These are phyloP conservation scores for Pseudocercospora crystallina DNA, from an alignment of 2,329 filamentous ascomycete genomes.

Conservation along the genomic window DNA sequence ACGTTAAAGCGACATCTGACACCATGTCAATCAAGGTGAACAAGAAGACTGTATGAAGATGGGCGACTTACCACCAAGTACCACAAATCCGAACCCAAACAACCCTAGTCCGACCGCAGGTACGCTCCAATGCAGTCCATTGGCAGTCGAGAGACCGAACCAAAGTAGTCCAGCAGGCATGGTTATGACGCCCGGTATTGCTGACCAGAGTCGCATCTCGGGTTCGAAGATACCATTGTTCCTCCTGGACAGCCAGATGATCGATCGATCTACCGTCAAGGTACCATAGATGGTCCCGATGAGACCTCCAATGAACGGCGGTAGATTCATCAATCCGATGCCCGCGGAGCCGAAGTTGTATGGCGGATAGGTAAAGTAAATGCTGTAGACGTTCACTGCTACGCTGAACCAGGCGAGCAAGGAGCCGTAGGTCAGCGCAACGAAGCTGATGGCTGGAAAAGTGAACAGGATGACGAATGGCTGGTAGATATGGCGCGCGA, in stretches of 20 bases:
- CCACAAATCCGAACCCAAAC: conserved; percentile 19
- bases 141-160: conserved; percentile 20
- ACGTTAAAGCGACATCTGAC: conserved; percentile 11
- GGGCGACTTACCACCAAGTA: conserved; percentile 13
- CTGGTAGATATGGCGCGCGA: conserved; percentile 20
- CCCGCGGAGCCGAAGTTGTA: conserved; percentile 49
- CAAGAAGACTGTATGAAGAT: no score
- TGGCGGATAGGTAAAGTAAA: conserved; percentile 33
- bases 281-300: conserved; percentile 17
- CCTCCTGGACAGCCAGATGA: conserved; percentile 21
- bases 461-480: conserved; percentile 35
- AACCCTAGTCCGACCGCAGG: conserved; percentile 20
- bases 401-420: conserved; percentile 39
- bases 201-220: conserved; percentile 25
- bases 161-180: conserved; percentile 21
- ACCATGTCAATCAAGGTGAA: conserved; percentile 24
- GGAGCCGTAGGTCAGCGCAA: conserved; percentile 35
- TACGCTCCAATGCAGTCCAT: conserved; percentile 22
- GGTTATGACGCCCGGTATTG: conserved; percentile 15
- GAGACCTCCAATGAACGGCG: conserved; percentile 41
- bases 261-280: conserved; percentile 19
- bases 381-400: conserved; percentile 35
- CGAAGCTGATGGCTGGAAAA: conserved; percentile 39
- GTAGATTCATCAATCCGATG: conserved; percentile 51
- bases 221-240: conserved; percentile 28